These are phyloP conservation scores for Pharus latifolius DNA, from an alignment of 176 grass and related monocot species.

Conservation along the genomic window DNA sequence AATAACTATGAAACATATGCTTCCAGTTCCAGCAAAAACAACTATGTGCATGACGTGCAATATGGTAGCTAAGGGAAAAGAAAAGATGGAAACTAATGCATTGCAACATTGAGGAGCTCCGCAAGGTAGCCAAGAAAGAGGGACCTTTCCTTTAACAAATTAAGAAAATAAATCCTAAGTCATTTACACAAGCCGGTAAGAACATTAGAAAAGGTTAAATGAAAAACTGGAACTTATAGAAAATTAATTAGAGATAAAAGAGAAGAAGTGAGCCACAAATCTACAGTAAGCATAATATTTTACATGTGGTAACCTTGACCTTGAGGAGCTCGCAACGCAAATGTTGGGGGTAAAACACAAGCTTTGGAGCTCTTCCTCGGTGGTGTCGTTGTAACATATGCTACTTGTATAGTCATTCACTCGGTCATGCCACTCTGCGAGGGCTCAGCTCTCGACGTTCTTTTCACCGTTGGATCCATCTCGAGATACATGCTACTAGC, in stretches of 20 bases:
- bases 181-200: background rate
- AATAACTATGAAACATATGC: no score
- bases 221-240: background rate
- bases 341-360: background rate
- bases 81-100: background rate
- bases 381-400: background rate
- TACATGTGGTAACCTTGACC: background rate
- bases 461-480: background rate
- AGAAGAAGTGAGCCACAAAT: background rate
- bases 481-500: background rate
- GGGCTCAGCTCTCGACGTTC: background rate
- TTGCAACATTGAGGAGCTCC: background rate
- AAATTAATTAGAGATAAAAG: background rate
- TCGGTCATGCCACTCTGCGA: constrained; percentile 1
- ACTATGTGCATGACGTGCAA: no score
- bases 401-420: background rate
- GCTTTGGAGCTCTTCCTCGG: background rate
- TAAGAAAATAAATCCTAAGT: background rate
- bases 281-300: no score
- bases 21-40: no score
- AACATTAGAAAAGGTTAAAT: background rate
- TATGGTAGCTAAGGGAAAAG: no score
- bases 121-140: background rate
- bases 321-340: constrained; percentile 1
- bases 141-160: background rate